A percentile compares a stretch with the other conserved stretches of the same genome.
Conservation (phyloP, 805 yeast species). For the Saturnispora bothae region DNA sequence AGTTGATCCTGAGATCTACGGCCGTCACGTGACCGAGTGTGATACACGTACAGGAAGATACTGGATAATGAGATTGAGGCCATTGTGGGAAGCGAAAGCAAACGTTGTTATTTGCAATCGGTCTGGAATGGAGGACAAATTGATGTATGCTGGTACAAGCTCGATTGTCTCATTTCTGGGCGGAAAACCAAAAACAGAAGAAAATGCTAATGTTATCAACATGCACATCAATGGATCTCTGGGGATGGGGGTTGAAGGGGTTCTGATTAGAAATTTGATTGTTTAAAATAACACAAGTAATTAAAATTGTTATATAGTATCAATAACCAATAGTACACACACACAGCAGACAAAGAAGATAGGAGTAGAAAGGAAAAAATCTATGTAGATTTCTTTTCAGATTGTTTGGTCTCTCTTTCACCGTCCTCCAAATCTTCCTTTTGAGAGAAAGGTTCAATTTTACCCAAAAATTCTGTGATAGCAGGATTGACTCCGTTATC, state of each 20-base stretch:
- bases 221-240: conserved; percentile 45
- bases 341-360: too few relatives aligned
- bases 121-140: conserved; percentile 63
- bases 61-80: conserved; percentile 57
- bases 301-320: too few relatives aligned
- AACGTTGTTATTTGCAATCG: conserved; percentile 56
- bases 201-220: conserved; percentile 24
- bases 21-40: conserved; percentile 11
- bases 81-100: conserved; percentile 18
- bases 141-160: conserved; percentile 59
- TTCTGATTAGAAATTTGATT: conserved; percentile 44
- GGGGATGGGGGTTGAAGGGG: conserved; percentile 58
- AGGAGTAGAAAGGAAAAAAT: too few relatives aligned
- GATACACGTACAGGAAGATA: conserved; percentile 31
- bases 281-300: too few relatives aligned
- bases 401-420: neutral
- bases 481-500: conserved; percentile 11
- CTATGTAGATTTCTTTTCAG: neutral
- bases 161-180: conserved; percentile 48
- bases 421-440: neutral
- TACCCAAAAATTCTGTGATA: conserved; percentile 8
- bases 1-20: neutral
- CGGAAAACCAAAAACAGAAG: conserved; percentile 17
- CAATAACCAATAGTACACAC: too few relatives aligned
- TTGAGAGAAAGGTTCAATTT: neutral